Evolutionary conservation across 768 basidiomycete species (phyloP), one percentile per base, ranked within the genome.

Genomic region (Suillus spraguei): DNA sequence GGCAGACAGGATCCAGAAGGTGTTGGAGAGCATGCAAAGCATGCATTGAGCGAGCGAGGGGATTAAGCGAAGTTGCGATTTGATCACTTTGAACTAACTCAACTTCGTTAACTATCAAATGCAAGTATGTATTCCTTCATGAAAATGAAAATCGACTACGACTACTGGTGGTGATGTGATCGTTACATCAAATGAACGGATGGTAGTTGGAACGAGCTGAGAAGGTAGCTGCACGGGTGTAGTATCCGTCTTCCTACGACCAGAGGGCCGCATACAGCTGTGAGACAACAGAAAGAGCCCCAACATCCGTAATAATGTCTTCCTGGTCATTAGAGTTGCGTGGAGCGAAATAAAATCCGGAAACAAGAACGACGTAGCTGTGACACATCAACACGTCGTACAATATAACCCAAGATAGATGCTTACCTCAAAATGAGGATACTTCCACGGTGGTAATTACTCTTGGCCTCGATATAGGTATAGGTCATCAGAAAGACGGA

Each of bases 401-500:
- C 38, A 62, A 7, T 33, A 41, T 35, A 55, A 54, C 39, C 54
- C 9, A 14, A 33, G 16, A n/a, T 49, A 24, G 33, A 3, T 5
- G 64, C 74, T 54, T 68, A 96, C 94, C 95, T 95, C 58, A 99
- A 81, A 61, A 98, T 90, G 53, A 99, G 87, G 64, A 97, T 97
- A 68, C 92, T 95, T 54, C 97, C 97, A 68, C 97, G 88, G 73
- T 98, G 95, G 74, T 99, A 99, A 77, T 99, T 99, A 69, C 92
- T 92, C 80, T 91, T 95, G n/a, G 95, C 95, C 78, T 99, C 97
- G 70, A 99, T 97, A 74, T 97, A 99, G 5, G 95, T 97, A 76
- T 99, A 99, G 0, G 97, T 99, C 83, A 99, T 87, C 66, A 99
- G 77, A 83, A 99, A 99, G 79, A 99, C 95, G 0, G 95, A 94